A percentile compares a stretch with the other conserved stretches of the same genome.
phyloP scores from a whole-genome alignment of 83 land plant species.

The Larix sibirica region DNA sequence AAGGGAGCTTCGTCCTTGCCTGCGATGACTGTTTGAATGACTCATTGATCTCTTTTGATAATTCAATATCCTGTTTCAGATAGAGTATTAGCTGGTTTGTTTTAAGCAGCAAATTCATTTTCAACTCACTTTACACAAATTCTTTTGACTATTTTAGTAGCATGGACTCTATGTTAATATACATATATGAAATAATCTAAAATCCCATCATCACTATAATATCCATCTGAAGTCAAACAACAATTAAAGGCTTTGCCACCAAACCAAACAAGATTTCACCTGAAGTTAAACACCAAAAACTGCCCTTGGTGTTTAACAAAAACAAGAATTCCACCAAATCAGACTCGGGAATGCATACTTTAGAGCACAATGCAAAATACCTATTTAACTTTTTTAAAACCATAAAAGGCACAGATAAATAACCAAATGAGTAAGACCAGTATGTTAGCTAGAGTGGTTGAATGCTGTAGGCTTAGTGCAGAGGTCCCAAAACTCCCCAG shows the following conservation, averaged over 20 bases:
- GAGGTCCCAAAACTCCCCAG: no score
- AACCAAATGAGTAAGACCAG: no score
- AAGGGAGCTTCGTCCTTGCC: conserved; percentile 96
- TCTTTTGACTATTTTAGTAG: no score
- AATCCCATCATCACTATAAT: neutral
- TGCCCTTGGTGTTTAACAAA: neutral
- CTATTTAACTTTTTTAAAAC: no score
- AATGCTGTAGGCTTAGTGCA: no score
- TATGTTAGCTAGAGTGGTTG: no score
- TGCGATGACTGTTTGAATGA: conserved; percentile 99
- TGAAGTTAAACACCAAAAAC: neutral
- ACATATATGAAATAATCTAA: neutral
- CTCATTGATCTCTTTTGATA: conserved; percentile 98
- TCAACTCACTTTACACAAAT: neutral
- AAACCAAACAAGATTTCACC: neutral
- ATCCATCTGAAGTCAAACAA: neutral
- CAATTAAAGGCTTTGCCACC: neutral
- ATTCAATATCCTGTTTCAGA: conserved; percentile 86
- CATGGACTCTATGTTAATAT: no score
- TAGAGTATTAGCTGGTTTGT: neutral
- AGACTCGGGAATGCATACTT: neutral
- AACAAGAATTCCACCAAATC: neutral
- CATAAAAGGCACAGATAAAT: no score
- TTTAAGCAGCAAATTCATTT: no score
- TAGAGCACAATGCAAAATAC: neutral